Base-by-base conservation (phyloP, 352 stramenopile species). In the Phytophthora europaea region DNA sequence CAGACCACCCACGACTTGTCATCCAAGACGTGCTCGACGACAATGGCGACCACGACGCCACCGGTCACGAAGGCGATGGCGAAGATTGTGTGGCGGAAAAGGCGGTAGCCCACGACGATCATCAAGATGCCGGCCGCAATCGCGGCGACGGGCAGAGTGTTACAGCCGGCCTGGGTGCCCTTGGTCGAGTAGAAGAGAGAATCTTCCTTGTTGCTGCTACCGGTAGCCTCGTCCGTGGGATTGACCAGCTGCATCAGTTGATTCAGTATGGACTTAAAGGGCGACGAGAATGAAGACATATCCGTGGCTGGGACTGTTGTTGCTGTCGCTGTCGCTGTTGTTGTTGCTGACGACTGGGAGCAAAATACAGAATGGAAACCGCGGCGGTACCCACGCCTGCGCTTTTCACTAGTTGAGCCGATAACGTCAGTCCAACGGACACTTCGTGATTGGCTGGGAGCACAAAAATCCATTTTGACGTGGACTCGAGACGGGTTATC, bases 31-130 rank as follows among this genome's bases (percentile, higher is more conserved):
- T 76, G 28, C 56, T 92, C 85, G 2, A 79, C 71, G 28, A 80
- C 38, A 15, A 81, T 73, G 2, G 82, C 81, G 23, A 89, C 34
- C 0, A 63, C 51, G 9, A 92, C 80, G 12, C 84, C 80, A 31
- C 83, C 86, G 26, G 79, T 66, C n/a, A 82, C 67, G 64, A 92
- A 92, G 18, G 81, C 84, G 18, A 79, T 67, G 20, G 82, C 62
- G 51, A 93, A 92, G 34, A 93, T 76, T 18, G 85, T 72, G 20
- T 53, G 61, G 6, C 85, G 82, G 66, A 94, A 89, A 52, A 92
- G 65, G 15, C 83, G 82, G 72, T 94, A 94, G 56, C 88, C 88
- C 36, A 80, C 72, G 16, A 64, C 53, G 4, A 79, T 47, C 76
- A 80, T 73, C 12, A 78, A 61, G 26, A 61, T 68, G 6, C 72